These are phyloP conservation scores for Neurospora sp. DNA, from an alignment of 495 filamentous ascomycete genomes.

Conservation along the genomic window DNA sequence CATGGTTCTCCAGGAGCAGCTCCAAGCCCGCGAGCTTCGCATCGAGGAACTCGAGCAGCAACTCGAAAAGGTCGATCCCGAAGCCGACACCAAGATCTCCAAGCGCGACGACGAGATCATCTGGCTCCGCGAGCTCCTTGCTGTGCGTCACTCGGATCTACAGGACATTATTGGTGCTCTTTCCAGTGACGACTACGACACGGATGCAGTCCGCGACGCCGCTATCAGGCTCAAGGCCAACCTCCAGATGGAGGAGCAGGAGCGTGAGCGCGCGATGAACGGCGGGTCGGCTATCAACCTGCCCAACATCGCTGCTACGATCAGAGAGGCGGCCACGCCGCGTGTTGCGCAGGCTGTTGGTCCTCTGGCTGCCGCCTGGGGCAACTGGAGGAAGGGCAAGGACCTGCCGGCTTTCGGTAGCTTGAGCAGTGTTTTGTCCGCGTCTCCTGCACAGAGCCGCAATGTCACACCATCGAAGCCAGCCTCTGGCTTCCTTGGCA, in stretches of 20 bases:
- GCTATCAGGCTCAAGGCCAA: conserved; percentile 89
- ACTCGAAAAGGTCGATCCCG: conserved; percentile 53
- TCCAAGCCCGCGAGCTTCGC: conserved; percentile 80
- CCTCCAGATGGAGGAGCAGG: conserved; percentile 94
- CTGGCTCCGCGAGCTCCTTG: conserved; percentile 90
- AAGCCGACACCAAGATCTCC: conserved; percentile 69
- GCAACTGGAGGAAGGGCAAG: conserved; percentile 67
- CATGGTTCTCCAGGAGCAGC: conserved; percentile 87
- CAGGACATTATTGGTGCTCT: conserved; percentile 82
- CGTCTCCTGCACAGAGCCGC: conserved; percentile 22
- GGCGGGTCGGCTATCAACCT: conserved; percentile 44
- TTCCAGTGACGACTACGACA: conserved; percentile 61
- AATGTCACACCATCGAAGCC: conserved; percentile 57
- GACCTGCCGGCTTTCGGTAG: conserved; percentile 42
- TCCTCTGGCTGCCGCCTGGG: conserved; percentile 64
- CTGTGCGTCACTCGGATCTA: conserved; percentile 80
- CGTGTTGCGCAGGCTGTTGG: conserved; percentile 71
- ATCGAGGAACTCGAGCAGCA: conserved; percentile 80
- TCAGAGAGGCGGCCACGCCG: conserved; percentile 55
- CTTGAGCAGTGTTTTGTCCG: conserved; percentile 24
- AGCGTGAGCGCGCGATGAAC: conserved; percentile 60
- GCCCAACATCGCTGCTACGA: conserved; percentile 43
- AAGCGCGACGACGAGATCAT: conserved; percentile 87
- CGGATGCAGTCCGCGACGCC: conserved; percentile 69
- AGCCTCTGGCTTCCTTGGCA: conserved; percentile 45